phyloP scores from a whole-genome alignment of 306 rosid genomes.

The Pyrus communis region DNA sequence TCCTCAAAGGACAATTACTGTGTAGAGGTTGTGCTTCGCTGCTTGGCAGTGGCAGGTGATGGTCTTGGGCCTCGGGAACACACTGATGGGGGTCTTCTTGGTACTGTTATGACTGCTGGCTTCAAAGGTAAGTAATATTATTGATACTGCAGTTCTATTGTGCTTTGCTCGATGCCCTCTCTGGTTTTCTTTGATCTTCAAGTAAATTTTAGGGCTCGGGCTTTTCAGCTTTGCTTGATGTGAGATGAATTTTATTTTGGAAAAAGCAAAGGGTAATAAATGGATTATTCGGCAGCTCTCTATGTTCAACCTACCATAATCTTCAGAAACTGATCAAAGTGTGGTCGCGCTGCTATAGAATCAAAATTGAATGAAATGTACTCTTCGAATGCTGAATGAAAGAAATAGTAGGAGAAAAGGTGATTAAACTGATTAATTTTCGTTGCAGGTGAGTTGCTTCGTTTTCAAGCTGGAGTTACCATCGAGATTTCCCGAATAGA shows the following conservation, averaged over 20 bases:
- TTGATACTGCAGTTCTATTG: neutral
- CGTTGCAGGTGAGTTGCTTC: slow-evolving; percentile 83
- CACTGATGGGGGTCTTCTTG: slow-evolving; percentile 79
- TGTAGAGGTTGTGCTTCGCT: slow-evolving; percentile 80
- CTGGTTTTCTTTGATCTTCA: neutral
- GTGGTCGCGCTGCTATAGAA: neutral
- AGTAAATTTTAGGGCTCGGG: neutral
- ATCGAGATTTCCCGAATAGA: slow-evolving; percentile 87
- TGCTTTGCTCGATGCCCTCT: neutral
- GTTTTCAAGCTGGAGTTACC: slow-evolving; percentile 88
- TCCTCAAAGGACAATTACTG: slow-evolving; percentile 67
- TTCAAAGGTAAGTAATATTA: slow-evolving; percentile 65
- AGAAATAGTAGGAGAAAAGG: neutral
- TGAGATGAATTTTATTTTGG: neutral
- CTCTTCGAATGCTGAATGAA: neutral
- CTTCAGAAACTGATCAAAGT: neutral
- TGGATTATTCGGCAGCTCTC: neutral
- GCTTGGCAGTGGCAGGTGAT: slow-evolving; percentile 75
- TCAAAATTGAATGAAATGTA: neutral
- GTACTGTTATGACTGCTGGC: slow-evolving; percentile 76
- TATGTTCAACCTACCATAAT: neutral
- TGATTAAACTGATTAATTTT: slow-evolving; percentile 15
- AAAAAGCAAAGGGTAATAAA: neutral
- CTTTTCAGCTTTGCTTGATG: neutral
- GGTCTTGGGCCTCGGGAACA: slow-evolving; percentile 62